Evolutionary conservation across 2,329 filamentous ascomycete species (phyloP), one percentile per base, ranked within the genome.

Genomic region (Apiospora koreana): DNA sequence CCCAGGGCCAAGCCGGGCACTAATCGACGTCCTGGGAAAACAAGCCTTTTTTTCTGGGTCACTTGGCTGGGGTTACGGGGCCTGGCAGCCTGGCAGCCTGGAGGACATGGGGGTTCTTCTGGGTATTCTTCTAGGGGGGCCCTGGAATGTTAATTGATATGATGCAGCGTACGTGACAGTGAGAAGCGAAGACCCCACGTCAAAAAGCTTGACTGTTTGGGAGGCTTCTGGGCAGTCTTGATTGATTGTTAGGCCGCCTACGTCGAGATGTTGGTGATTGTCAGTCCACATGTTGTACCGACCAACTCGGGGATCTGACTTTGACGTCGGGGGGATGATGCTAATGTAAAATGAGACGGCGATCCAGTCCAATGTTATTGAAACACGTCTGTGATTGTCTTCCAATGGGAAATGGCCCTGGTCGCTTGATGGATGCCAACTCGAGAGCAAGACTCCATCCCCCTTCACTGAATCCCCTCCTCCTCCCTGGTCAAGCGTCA

Each of bases 1-100:
- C 43, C 54, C 50, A 58, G 31, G 54, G 54, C 54, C 54, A 62
- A 62, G 54, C 54, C 54, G 54, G 54, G 54, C 54, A 31, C 54
- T 62, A 62, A 3, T 6, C 21, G 18, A 54, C 21, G 18, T 12
- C 21, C 31, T 62, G 28, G 54, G 54, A 62, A 62, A 62, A 62
- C 54, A 62, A 62, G 54, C 54, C 54, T 62, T 62, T 62, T 62
- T 54, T 7, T 62, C 31, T 62, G 54, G 54, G 54, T 14, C 50
- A 21, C 28, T 21, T 28, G 50, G 50, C 41, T 43, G 41, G 43
- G 43, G 43, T 46, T 46, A 7, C 18, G 21, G 46, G 10, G 23
- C 10, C 12, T 12, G n/a, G 54, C 3, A 7, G 18, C 16, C 18
- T 35, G 7, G 23, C 9, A 12, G 9, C 38, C 38, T 9, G 2